Evolutionary conservation across 768 basidiomycete species (phyloP).

Genomic region (Tricholoma furcatifolium): DNA sequence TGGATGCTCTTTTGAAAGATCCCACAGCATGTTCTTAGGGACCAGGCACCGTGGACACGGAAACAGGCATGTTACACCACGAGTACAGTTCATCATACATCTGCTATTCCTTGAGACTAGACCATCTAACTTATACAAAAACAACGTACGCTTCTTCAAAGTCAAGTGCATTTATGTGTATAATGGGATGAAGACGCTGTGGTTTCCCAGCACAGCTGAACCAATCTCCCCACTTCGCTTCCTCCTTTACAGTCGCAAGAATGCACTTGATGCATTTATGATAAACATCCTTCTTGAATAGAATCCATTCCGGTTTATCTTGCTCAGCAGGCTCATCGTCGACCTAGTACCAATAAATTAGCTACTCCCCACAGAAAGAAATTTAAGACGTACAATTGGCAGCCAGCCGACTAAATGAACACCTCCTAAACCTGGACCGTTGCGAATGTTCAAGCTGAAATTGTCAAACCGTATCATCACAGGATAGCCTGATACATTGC

Average conservation of each 20-base stretch:
- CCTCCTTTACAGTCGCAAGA: conserved; percentile 20
- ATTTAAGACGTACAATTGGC: conserved; percentile 24
- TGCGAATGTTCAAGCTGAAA: conserved; percentile 29
- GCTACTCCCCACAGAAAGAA: background rate
- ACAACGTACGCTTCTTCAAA: conserved; percentile 21
- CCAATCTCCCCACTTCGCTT: conserved; percentile 19
- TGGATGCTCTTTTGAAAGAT: conserved; percentile 15
- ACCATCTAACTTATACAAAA: background rate
- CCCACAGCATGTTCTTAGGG: conserved; percentile 18
- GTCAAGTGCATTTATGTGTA: conserved; percentile 15
- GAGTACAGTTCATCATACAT: background rate
- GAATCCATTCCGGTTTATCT: conserved; percentile 28
- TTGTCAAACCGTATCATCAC: conserved; percentile 31
- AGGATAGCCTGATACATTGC: conserved; percentile 33
- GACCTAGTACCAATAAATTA: conserved; percentile 20
- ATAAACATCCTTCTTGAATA: conserved; percentile 35
- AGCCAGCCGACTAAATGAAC: conserved; percentile 34
- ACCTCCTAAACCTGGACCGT: conserved; percentile 31
- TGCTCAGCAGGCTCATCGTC: conserved; percentile 24
- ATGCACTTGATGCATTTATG: conserved; percentile 32
- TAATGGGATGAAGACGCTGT: background rate
- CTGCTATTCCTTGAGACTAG: background rate
- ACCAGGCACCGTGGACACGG: conserved; percentile 36
- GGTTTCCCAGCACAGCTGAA: conserved; percentile 21
- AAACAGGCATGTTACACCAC: conserved; percentile 20